Conservation (phyloP, 345 rosid species). For the Salix viminalis region DNA sequence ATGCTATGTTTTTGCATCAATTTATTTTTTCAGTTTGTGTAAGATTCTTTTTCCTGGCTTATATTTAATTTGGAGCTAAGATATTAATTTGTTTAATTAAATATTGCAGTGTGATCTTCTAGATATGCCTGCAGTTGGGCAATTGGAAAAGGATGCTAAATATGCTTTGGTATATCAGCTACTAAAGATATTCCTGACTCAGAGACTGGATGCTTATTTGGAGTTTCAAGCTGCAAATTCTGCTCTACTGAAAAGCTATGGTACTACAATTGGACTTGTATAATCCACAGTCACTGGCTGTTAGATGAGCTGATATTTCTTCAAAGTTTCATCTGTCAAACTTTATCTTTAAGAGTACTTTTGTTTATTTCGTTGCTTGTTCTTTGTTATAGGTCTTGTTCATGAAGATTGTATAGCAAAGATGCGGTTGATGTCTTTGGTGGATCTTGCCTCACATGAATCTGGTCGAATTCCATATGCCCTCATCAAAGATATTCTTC, state of each 20-base stretch:
- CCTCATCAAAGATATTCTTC: slow-evolving; percentile 60
- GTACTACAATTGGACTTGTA: slow-evolving; percentile 29
- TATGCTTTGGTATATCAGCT: slow-evolving; percentile 72
- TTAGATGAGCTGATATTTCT: neutral
- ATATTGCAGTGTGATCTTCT: slow-evolving; percentile 80
- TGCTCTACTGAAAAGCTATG: slow-evolving; percentile 59
- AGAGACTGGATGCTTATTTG: slow-evolving; percentile 67
- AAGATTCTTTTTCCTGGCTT: neutral
- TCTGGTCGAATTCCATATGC: slow-evolving; percentile 69
- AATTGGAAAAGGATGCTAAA: slow-evolving; percentile 76
- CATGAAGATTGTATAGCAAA: slow-evolving; percentile 83
- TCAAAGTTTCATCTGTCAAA: neutral
- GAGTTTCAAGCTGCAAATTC: slow-evolving; percentile 79
- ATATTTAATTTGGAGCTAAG: neutral
- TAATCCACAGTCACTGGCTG: neutral
- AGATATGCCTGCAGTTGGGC: slow-evolving; percentile 82
- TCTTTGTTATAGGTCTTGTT: slow-evolving; percentile 53
- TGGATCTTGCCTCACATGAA: slow-evolving; percentile 65
- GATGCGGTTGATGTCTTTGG: slow-evolving; percentile 81
- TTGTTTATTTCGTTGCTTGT: neutral
- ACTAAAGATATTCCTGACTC: slow-evolving; percentile 73
- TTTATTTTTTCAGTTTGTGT: slow-evolving; percentile 1
- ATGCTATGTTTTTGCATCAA: neutral
- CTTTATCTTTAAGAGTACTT: neutral
- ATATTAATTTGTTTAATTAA: slow-evolving; percentile 1